These are phyloP conservation scores for Venustampulla echinocandica DNA, from an alignment of 495 filamentous ascomycete genomes.

Conservation along the genomic window DNA sequence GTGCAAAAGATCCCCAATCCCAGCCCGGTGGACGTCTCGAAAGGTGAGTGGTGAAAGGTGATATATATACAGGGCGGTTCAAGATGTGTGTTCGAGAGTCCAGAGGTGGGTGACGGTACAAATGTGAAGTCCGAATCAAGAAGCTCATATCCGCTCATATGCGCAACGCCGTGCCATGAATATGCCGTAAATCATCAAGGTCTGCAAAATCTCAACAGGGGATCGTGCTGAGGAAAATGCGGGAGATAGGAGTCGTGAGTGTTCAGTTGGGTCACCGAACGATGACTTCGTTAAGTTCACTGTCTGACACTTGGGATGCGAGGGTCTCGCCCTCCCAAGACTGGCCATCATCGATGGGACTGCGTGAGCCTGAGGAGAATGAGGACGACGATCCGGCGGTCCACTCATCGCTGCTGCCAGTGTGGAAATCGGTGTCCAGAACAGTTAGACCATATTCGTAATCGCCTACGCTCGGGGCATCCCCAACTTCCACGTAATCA, in stretches of 20 bases:
- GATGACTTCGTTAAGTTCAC: constrained; percentile 19
- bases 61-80: constrained; percentile 18
- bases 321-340: constrained; percentile 24
- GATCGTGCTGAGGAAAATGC: too few relatives aligned
- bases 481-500: constrained; percentile 79
- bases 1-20: constrained; percentile 2
- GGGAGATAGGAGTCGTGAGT: too few relatives aligned
- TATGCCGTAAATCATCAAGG: constrained; percentile 22
- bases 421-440: constrained; percentile 15
- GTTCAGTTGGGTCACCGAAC: too few relatives aligned
- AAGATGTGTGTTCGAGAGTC: constrained; percentile 8
- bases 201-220: constrained; percentile 9
- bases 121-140: constrained; percentile 7
- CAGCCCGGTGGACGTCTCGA: constrained; percentile 7
- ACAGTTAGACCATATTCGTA: constrained; percentile 23
- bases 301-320: constrained; percentile 20
- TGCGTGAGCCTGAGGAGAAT: constrained; percentile 35
- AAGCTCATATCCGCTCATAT: constrained; percentile 18
- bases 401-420: constrained; percentile 36
- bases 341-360: constrained; percentile 27
- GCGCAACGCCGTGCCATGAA: constrained; percentile 23
- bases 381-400: constrained; percentile 34
- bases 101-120: neutral
- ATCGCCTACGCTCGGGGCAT: constrained; percentile 25
- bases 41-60: neutral